phyloP scores from a whole-genome alignment of 371 early-diverging fungal genomes.

The Conidiobolus incongruus region DNA sequence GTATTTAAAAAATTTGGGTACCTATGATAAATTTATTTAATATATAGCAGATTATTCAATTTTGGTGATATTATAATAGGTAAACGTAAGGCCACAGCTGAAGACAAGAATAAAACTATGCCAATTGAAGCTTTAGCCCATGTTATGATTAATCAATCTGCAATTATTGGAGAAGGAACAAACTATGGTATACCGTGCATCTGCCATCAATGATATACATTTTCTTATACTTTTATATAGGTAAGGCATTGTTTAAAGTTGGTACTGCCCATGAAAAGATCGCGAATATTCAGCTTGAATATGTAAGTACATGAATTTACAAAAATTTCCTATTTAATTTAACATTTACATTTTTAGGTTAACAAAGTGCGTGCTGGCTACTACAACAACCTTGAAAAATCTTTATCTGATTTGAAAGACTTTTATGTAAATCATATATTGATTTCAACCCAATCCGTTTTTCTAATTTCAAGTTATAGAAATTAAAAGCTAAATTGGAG shows the following conservation, averaged over 20 bases:
- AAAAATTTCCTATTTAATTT: slow-evolving; percentile 6
- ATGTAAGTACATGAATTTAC: slow-evolving; percentile 5
- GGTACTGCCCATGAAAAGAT: slow-evolving; percentile 40
- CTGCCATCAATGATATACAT: neutral
- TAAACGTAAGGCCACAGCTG: slow-evolving; percentile 27
- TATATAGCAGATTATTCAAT: slow-evolving; percentile 7
- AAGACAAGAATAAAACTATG: slow-evolving; percentile 28
- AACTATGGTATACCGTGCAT: slow-evolving; percentile 20
- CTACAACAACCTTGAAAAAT: neutral
- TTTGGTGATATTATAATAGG: slow-evolving; percentile 12
- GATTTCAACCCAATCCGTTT: neutral
- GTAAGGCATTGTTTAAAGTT: slow-evolving; percentile 20
- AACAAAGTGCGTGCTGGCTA: slow-evolving; percentile 10
- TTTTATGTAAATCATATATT: neutral
- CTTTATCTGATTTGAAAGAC: neutral
- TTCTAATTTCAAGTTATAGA: slow-evolving; percentile 3
- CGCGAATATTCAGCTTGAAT: slow-evolving; percentile 26
- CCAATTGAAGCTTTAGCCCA: slow-evolving; percentile 35
- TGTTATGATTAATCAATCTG: slow-evolving; percentile 28
- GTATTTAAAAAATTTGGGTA: slow-evolving; percentile 8
- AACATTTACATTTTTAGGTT: too few species aligned
- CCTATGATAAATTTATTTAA: slow-evolving; percentile 7
- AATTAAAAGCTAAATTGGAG: slow-evolving; percentile 53
- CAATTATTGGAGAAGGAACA: slow-evolving; percentile 26
- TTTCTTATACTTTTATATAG: slow-evolving; percentile 9